A percentile compares a stretch with the other conserved stretches of the same genome.
phyloP scores from a whole-genome alignment of 208 protist species.

The Trypanosomatidae sp. region DNA sequence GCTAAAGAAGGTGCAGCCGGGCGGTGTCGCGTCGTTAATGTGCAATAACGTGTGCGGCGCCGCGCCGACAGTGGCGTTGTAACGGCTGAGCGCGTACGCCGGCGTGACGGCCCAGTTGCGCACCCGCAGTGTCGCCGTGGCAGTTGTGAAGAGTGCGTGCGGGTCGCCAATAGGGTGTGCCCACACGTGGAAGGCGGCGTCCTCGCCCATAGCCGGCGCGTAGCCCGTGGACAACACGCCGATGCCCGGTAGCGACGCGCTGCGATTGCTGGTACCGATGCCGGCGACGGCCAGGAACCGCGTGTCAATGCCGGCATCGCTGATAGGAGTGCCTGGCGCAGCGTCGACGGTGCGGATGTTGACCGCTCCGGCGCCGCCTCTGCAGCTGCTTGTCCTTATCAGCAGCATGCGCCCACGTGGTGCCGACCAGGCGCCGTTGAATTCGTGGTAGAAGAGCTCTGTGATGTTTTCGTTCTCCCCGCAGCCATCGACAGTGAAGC shows the following conservation, averaged over 20 bases:
- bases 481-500: constrained; percentile 36
- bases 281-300: constrained; percentile 27
- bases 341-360: constrained; percentile 41
- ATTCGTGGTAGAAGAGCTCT: constrained; percentile 67
- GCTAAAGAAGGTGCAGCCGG: constrained; percentile 48
- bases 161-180: constrained; percentile 25
- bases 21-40: constrained; percentile 49
- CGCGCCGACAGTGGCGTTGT: constrained; percentile 26
- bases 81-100: constrained; percentile 34
- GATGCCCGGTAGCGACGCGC: constrained; percentile 16
- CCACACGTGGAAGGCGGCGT: constrained; percentile 56
- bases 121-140: constrained; percentile 43
- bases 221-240: constrained; percentile 34
- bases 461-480: constrained; percentile 18
- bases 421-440: constrained; percentile 24
- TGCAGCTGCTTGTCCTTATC: constrained; percentile 38
- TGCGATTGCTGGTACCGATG: constrained; percentile 34
- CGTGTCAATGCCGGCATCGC: constrained; percentile 44
- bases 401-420: constrained; percentile 45
- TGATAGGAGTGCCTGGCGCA: constrained; percentile 34
- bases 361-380: constrained; percentile 14
- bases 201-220: constrained; percentile 37
- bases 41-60: constrained; percentile 17
- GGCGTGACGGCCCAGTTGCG: constrained; percentile 39
- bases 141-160: constrained; percentile 48